These are phyloP conservation scores for Suillus occidentalis DNA, from an alignment of 768 basidiomycete genomes.

Conservation along the genomic window DNA sequence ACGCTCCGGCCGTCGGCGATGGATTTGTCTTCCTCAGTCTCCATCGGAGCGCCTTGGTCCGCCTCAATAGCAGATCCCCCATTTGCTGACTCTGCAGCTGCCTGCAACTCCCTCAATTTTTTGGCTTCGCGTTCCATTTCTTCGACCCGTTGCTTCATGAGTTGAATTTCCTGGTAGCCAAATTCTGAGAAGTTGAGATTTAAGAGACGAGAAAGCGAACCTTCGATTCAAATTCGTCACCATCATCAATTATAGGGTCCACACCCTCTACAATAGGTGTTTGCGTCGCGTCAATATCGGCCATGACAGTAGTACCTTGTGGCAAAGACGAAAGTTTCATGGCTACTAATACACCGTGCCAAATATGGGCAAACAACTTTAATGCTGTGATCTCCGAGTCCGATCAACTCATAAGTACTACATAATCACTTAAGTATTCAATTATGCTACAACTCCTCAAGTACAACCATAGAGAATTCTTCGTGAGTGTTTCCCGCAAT, in stretches of 20 bases:
- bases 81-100: slow-evolving; percentile 64
- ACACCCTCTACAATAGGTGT: slow-evolving; percentile 33
- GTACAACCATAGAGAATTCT: neutral
- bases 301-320: slow-evolving; percentile 37
- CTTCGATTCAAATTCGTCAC: slow-evolving; percentile 65
- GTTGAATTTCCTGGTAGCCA: slow-evolving; percentile 70
- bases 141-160: slow-evolving; percentile 90
- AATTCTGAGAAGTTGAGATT: slow-evolving; percentile 17
- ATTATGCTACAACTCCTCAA: neutral
- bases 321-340: slow-evolving; percentile 26
- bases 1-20: slow-evolving; percentile 83
- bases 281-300: slow-evolving; percentile 51
- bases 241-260: slow-evolving; percentile 48
- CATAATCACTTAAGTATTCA: neutral
- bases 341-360: slow-evolving; percentile 6
- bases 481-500: neutral
- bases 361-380: slow-evolving; percentile 30
- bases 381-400: neutral
- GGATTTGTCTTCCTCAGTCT: slow-evolving; percentile 83
- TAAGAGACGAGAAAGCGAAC: slow-evolving; percentile 28
- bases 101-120: slow-evolving; percentile 85
- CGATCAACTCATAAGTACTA: neutral
- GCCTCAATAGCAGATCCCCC: slow-evolving; percentile 45
- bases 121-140: slow-evolving; percentile 93
- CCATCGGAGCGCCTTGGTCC: slow-evolving; percentile 53